Conservation (phyloP, 768 basidiomycete genomes). For the Kockovaella imperatae region DNA sequence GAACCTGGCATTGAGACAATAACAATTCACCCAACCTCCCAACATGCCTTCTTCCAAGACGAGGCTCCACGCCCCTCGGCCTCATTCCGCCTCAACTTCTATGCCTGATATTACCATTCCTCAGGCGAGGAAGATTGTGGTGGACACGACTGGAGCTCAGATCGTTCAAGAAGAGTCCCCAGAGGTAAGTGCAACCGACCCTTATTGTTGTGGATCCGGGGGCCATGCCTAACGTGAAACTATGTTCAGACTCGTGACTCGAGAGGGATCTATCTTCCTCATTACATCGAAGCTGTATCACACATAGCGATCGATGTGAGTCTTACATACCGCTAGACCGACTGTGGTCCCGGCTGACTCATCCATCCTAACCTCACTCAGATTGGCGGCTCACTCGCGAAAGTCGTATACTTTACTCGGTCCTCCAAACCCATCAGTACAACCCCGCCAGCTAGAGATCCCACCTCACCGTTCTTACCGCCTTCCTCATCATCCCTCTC, state of each 20-base stretch:
- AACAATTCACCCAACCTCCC: too few relatives aligned
- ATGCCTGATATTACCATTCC: conserved; percentile 53
- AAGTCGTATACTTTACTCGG: conserved; percentile 96
- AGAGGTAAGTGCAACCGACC: conserved; percentile 55
- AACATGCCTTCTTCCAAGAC: too few relatives aligned
- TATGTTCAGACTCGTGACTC: conserved; percentile 58
- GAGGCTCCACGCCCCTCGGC: not conserved
- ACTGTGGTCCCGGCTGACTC: conserved; percentile 5
- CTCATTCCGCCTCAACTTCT: too few relatives aligned
- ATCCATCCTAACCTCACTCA: conserved; percentile 44
- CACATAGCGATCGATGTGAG: conserved; percentile 95
- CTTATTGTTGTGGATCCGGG: not conserved
- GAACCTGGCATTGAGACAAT: too few relatives aligned
- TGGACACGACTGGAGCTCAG: conserved; percentile 87
- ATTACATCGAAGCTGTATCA: conserved; percentile 93
- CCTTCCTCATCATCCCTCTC: conserved; percentile 21
- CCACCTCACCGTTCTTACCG: conserved; percentile 26
- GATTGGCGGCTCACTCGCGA: conserved; percentile 95
- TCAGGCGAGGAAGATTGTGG: conserved; percentile 76
- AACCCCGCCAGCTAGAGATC: conserved; percentile 21
- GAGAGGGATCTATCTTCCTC: conserved; percentile 92
- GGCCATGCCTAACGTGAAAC: conserved; percentile 7
- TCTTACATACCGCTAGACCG: conserved; percentile 15
- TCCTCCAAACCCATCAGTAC: conserved; percentile 51
- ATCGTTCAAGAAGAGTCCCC: conserved; percentile 91